These are phyloP conservation scores for Suhomyces atakaporum DNA, from an alignment of 1,139 yeast species.

Conservation along the genomic window DNA sequence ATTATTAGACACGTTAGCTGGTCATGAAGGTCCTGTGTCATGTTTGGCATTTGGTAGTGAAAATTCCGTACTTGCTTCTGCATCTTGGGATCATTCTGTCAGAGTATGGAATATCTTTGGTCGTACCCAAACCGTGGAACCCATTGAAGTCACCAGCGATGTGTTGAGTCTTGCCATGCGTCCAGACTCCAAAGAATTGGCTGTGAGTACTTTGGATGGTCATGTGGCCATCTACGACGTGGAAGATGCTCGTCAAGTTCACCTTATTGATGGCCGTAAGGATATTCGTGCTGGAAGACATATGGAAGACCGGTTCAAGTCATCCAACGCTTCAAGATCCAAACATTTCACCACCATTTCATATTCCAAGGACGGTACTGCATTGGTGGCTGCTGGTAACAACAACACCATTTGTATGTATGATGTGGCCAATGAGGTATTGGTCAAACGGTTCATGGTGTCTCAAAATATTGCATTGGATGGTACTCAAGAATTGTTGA, in stretches of 20 bases:
- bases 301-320: slow-evolving; percentile 75
- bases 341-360: slow-evolving; percentile 79
- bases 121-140: slow-evolving; percentile 84
- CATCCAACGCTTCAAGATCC: slow-evolving; percentile 80
- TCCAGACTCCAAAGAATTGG: slow-evolving; percentile 89
- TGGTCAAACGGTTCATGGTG: slow-evolving; percentile 76
- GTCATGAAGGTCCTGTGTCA: slow-evolving; percentile 96
- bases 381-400: slow-evolving; percentile 90
- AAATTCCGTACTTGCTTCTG: slow-evolving; percentile 77
- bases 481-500: slow-evolving; percentile 80
- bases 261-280: slow-evolving; percentile 80
- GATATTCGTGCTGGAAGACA: slow-evolving; percentile 91
- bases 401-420: slow-evolving; percentile 89
- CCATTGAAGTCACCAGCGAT: slow-evolving; percentile 81
- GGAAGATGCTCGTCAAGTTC: slow-evolving; percentile 77
- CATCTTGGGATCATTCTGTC: slow-evolving; percentile 96
- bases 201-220: slow-evolving; percentile 89
- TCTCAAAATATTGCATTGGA: slow-evolving; percentile 88
- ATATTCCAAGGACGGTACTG: slow-evolving; percentile 87
- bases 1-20: slow-evolving; percentile 79
- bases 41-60: slow-evolving; percentile 84
- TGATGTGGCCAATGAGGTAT: slow-evolving; percentile 84
- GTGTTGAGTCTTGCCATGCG: slow-evolving; percentile 83
- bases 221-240: slow-evolving; percentile 82
- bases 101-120: slow-evolving; percentile 92